Evolutionary conservation across 306 rosid species (phyloP).

Genomic region (Carpinus viminea): DNA sequence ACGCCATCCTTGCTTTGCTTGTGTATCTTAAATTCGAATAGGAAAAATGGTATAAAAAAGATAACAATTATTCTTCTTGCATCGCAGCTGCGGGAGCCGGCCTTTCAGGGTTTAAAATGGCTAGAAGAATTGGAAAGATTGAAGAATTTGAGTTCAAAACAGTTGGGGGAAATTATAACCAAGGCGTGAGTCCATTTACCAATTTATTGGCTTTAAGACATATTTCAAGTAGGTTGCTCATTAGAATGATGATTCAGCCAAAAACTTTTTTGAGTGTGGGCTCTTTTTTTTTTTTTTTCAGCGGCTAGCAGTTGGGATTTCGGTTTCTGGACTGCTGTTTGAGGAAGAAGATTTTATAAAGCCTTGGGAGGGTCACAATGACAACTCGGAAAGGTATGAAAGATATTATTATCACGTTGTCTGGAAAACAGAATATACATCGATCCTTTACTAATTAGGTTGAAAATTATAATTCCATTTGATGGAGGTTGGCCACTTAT

Average conservation of each 20-base stretch:
- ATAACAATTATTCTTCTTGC: slow-evolving; percentile 30
- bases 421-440: too few relatives aligned
- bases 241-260: slow-evolving; percentile 19
- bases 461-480: slow-evolving; percentile 1
- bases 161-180: slow-evolving; percentile 36
- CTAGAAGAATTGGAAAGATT: slow-evolving; percentile 55
- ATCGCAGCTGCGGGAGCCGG: slow-evolving; percentile 60
- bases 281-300: slow-evolving; percentile 25
- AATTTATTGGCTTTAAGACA: neutral
- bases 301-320: slow-evolving; percentile 79
- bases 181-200: slow-evolving; percentile 53
- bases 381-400: slow-evolving; percentile 72
- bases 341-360: slow-evolving; percentile 64
- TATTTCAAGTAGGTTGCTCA: neutral
- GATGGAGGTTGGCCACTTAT: neutral
- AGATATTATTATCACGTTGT: neutral
- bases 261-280: neutral
- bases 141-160: slow-evolving; percentile 62
- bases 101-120: slow-evolving; percentile 63
- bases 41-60: neutral
- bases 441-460: too few relatives aligned
- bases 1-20: neutral
- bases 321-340: slow-evolving; percentile 78
- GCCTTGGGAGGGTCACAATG: slow-evolving; percentile 76
- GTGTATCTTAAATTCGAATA: neutral